Conservation (phyloP, 345 rosid species). For the Passiflora organensis region DNA sequence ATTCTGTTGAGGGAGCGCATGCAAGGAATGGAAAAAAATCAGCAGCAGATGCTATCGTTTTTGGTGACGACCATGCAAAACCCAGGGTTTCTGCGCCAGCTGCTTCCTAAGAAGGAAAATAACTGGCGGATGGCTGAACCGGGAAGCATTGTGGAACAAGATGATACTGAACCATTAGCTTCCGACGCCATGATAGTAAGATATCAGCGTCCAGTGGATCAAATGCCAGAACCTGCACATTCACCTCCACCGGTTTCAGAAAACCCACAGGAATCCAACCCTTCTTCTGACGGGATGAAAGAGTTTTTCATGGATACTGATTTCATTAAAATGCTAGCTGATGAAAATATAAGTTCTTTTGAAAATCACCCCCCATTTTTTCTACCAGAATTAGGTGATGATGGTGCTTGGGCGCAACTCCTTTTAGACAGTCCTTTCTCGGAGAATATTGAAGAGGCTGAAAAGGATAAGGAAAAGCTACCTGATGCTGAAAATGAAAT, state of each 20-base stretch:
- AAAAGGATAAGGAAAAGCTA: slow-evolving; percentile 27
- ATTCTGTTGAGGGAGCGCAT: slow-evolving; percentile 55
- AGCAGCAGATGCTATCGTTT: slow-evolving; percentile 93
- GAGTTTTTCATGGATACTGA: slow-evolving; percentile 61
- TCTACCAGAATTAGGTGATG: slow-evolving; percentile 63
- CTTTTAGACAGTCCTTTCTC: slow-evolving; percentile 42
- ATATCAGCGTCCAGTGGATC: slow-evolving; percentile 55
- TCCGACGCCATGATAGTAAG: slow-evolving; percentile 59
- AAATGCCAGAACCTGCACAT: slow-evolving; percentile 30
- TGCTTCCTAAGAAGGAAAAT: slow-evolving; percentile 70
- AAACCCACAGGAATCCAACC: slow-evolving; percentile 24
- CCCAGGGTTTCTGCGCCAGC: slow-evolving; percentile 70
- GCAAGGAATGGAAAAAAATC: slow-evolving; percentile 90
- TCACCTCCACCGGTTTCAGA: slow-evolving; percentile 16
- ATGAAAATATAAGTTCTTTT: slow-evolving; percentile 36
- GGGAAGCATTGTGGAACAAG: slow-evolving; percentile 49
- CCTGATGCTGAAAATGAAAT: slow-evolving; percentile 19
- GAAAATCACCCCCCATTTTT: slow-evolving; percentile 49
- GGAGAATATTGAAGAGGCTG: slow-evolving; percentile 29
- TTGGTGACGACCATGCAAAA: slow-evolving; percentile 85
- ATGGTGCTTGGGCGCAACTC: slow-evolving; percentile 74
- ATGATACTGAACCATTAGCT: slow-evolving; percentile 34
- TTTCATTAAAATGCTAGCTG: slow-evolving; percentile 59
- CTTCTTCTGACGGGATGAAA: slow-evolving; percentile 35
- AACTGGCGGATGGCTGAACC: slow-evolving; percentile 58